phyloP scores from a whole-genome alignment of 495 filamentous ascomycete species.

The Neurospora sp. region DNA sequence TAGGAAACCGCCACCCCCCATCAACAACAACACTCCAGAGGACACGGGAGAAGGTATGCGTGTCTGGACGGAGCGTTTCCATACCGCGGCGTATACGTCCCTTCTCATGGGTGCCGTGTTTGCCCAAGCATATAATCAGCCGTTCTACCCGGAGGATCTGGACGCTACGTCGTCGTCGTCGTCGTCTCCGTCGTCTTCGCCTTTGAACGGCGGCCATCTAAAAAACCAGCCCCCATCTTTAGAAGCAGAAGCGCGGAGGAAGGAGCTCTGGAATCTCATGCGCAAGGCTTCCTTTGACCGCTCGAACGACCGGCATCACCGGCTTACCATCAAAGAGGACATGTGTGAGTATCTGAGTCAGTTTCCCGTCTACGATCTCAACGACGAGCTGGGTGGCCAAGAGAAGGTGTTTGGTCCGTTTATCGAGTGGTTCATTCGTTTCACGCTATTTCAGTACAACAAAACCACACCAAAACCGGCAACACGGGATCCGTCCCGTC shows the following conservation, averaged over 20 bases:
- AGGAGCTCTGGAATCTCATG: neutral
- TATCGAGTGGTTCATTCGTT: neutral
- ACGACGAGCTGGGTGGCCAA: neutral
- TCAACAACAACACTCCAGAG: neutral
- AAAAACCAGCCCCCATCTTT: too few relatives aligned
- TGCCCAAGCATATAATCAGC: neutral
- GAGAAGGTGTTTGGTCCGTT: neutral
- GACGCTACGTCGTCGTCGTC: neutral
- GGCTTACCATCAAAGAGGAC: neutral
- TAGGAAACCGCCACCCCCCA: neutral
- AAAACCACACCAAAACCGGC: neutral
- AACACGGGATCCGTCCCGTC: neutral
- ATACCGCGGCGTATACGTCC: neutral
- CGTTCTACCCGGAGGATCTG: neutral
- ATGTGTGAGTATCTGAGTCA: neutral
- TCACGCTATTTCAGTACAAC: neutral
- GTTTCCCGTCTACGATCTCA: neutral
- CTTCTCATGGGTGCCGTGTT: neutral
- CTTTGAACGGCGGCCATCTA: too few relatives aligned
- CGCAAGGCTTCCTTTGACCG: neutral
- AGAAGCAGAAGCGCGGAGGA: neutral
- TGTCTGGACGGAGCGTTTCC: neutral
- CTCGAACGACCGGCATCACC: neutral
- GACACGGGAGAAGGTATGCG: neutral
- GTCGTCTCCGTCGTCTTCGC: too few relatives aligned